phyloP scores from a whole-genome alignment of 345 rosid species.

The Salix purpurea region DNA sequence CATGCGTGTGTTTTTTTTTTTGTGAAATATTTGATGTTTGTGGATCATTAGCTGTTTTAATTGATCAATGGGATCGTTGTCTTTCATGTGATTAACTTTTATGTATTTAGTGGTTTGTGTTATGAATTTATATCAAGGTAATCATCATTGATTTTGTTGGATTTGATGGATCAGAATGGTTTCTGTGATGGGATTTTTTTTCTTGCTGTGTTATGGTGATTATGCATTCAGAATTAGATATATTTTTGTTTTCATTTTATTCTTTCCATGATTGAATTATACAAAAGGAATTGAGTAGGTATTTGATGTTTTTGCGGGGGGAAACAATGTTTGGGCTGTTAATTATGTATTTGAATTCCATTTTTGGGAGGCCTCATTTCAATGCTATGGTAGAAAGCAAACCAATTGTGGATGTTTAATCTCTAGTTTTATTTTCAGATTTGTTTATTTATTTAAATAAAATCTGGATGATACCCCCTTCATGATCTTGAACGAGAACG shows the following conservation, averaged over 20 bases:
- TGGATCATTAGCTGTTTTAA: background rate
- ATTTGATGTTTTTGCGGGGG: background rate
- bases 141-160: background rate
- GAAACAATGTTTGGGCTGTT: background rate
- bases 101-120: background rate
- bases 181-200: background rate
- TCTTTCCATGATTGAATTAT: background rate
- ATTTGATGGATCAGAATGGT: background rate
- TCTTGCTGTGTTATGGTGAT: background rate
- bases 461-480: background rate
- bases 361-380: background rate
- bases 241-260: background rate
- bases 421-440: background rate
- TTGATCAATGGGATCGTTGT: background rate
- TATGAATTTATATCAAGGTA: background rate
- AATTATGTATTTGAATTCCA: background rate
- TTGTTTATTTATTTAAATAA: background rate
- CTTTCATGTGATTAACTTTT: background rate
- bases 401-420: background rate
- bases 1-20: background rate
- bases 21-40: background rate
- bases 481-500: background rate
- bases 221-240: background rate
- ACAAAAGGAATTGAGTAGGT: background rate
- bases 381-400: background rate